Evolutionary conservation across 169 alveolate genomes (phyloP).

Genomic region (Blepharisma undulans): DNA sequence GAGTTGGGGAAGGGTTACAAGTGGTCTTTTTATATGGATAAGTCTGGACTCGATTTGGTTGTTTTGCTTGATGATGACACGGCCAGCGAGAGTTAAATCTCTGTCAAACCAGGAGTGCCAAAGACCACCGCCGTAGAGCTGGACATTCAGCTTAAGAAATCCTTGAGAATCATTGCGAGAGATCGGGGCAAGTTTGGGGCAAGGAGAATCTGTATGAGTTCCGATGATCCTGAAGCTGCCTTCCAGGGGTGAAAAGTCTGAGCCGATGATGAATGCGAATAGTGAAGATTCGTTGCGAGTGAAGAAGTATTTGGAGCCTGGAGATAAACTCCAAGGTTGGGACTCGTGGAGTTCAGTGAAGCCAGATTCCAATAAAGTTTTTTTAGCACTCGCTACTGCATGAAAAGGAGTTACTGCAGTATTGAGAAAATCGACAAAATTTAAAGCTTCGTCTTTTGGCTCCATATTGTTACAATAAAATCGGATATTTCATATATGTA

Average conservation of each 20-base stretch:
- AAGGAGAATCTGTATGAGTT: conserved; percentile 96
- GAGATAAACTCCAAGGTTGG: conserved; percentile 33
- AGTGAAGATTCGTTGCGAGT: conserved; percentile 89
- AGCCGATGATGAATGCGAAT: conserved; percentile 91
- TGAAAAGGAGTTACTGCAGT: conserved; percentile 84
- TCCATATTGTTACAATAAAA: background rate
- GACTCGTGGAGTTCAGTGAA: conserved; percentile 60
- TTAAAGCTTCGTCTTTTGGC: conserved; percentile 34
- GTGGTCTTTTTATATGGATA: conserved; percentile 88
- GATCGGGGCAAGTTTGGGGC: conserved; percentile 92
- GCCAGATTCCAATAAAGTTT: conserved; percentile 45
- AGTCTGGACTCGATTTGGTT: conserved; percentile 61
- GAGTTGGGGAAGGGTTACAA: conserved; percentile 92
- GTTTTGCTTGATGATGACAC: conserved; percentile 88
- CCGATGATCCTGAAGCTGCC: conserved; percentile 86
- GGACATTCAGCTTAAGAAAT: conserved; percentile 86
- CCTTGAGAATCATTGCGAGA: conserved; percentile 83
- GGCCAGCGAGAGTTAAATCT: conserved; percentile 95
- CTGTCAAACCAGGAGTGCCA: conserved; percentile 99
- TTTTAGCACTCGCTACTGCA: conserved; percentile 62
- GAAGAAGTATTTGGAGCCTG: conserved; percentile 86
- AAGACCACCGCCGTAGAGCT: conserved; percentile 95
- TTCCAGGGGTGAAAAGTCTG: conserved; percentile 62
- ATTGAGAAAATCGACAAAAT: conserved; percentile 72
- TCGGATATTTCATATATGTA: no score